phyloP scores from a whole-genome alignment of 192 early-diverging fungal genomes.

The Spinellus fusiger region DNA sequence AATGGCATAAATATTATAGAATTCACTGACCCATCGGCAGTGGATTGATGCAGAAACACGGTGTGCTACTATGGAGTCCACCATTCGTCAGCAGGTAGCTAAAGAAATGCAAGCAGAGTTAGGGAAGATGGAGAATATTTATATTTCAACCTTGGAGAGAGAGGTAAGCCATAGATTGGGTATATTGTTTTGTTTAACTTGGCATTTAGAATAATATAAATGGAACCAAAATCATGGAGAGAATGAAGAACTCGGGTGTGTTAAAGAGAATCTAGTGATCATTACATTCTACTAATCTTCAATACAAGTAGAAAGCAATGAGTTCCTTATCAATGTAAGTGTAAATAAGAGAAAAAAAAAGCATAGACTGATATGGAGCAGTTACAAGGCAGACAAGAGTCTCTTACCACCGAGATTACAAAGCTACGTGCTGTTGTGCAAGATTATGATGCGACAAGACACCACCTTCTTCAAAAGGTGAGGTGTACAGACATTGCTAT shows the following conservation, averaged over 20 bases:
- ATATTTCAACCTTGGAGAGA: slow-evolving; percentile 20
- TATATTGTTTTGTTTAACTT: not conserved
- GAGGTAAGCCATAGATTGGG: slow-evolving; percentile 12
- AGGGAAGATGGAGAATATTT: slow-evolving; percentile 37
- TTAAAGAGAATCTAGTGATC: no score
- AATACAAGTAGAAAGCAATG: no score
- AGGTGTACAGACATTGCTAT: not conserved
- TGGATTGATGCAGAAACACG: slow-evolving; percentile 45
- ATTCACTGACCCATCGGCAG: slow-evolving; percentile 5
- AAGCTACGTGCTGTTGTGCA: slow-evolving; percentile 11
- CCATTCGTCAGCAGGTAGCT: slow-evolving; percentile 46
- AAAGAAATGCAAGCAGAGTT: slow-evolving; percentile 39
- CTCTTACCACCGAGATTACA: slow-evolving; percentile 15
- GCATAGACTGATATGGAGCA: not conserved
- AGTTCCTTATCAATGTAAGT: no score
- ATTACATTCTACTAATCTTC: no score
- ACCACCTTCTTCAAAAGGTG: slow-evolving; percentile 27
- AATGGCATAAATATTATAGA: not conserved
- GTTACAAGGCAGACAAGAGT: slow-evolving; percentile 20
- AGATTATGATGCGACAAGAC: slow-evolving; percentile 22
- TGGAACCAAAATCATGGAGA: slow-evolving; percentile 5
- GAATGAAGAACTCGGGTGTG: not conserved
- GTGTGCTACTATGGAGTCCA: slow-evolving; percentile 45
- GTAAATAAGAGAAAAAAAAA: slow-evolving; percentile 8
- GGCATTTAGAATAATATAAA: not conserved